Evolutionary conservation across 192 early-diverging fungal genomes (phyloP).

Genomic region (Piromyces finnis): DNA sequence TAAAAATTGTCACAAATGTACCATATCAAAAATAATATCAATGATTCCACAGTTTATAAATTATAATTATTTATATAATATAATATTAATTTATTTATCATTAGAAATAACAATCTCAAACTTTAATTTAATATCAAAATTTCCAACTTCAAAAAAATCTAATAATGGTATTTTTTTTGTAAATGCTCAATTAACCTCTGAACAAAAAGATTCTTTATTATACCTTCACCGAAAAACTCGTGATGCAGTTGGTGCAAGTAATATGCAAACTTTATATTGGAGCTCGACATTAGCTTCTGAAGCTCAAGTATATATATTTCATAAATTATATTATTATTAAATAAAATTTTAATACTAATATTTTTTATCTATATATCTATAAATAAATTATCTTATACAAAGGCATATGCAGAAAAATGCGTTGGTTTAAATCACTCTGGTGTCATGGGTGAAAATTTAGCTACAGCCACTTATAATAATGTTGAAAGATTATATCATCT

Average conservation of each 20-base stretch:
- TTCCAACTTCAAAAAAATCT: not conserved
- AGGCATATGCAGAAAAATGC: not conserved
- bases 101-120: not conserved
- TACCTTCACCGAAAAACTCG: not conserved
- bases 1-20: not conserved
- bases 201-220: not conserved
- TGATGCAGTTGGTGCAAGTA: not conserved
- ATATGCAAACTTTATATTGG: not conserved
- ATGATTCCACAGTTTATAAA: no score
- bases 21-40: not conserved
- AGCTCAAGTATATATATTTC: not conserved
- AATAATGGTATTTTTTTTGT: not conserved
- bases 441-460: not conserved
- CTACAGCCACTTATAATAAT: not conserved
- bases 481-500: not conserved
- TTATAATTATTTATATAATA: not conserved
- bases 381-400: not conserved
- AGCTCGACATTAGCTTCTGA: not conserved
- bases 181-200: not conserved
- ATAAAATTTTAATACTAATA: no score
- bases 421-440: not conserved
- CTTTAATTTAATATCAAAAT: not conserved
- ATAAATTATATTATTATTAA: no score
- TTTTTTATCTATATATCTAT: no score
- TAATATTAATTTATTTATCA: not conserved